Percentiles rank a stretch among this genome's conserved stretches.
Conservation (phyloP, 2,329 filamentous ascomycete species). For the Cercospora janseana region DNA sequence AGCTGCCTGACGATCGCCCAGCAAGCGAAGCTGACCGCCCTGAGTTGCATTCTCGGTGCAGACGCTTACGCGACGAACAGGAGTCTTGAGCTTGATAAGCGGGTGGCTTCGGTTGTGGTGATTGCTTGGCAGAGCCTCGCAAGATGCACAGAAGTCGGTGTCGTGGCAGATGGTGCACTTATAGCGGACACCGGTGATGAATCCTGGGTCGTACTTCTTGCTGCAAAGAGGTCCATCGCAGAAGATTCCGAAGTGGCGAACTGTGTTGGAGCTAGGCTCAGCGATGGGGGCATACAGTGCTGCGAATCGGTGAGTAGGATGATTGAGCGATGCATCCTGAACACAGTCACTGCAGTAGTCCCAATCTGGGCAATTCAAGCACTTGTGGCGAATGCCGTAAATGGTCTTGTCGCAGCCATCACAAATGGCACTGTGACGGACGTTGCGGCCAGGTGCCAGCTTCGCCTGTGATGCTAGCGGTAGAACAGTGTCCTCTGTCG, state of each 20-base stretch:
- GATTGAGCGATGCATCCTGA: slow-evolving; percentile 62
- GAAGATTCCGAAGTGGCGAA: slow-evolving; percentile 78
- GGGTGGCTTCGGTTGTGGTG: slow-evolving; percentile 94
- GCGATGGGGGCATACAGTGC: slow-evolving; percentile 74
- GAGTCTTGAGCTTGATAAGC: slow-evolving; percentile 93
- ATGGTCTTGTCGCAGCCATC: slow-evolving; percentile 92
- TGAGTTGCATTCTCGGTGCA: slow-evolving; percentile 78
- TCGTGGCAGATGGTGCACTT: slow-evolving; percentile 97
- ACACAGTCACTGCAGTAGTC: slow-evolving; percentile 85
- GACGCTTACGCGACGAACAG: slow-evolving; percentile 82
- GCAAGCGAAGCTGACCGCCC: slow-evolving; percentile 63
- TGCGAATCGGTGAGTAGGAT: slow-evolving; percentile 84
- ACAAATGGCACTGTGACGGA: slow-evolving; percentile 83
- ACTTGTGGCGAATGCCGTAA: slow-evolving; percentile 89
- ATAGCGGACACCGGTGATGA: slow-evolving; percentile 83
- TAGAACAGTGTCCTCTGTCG: slow-evolving; percentile 61
- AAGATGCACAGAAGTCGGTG: slow-evolving; percentile 89
- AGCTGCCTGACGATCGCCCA: slow-evolving; percentile 62
- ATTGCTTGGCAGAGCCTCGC: slow-evolving; percentile 83
- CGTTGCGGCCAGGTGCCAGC: slow-evolving; percentile 75
- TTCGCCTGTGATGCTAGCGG: slow-evolving; percentile 62
- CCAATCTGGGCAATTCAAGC: slow-evolving; percentile 94
- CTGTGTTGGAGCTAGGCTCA: slow-evolving; percentile 44
- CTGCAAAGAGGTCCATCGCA: slow-evolving; percentile 91
- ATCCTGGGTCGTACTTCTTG: slow-evolving; percentile 51